These are phyloP conservation scores for Pichia cephalocereana DNA, from an alignment of 805 yeast genomes.

Conservation along the genomic window DNA sequence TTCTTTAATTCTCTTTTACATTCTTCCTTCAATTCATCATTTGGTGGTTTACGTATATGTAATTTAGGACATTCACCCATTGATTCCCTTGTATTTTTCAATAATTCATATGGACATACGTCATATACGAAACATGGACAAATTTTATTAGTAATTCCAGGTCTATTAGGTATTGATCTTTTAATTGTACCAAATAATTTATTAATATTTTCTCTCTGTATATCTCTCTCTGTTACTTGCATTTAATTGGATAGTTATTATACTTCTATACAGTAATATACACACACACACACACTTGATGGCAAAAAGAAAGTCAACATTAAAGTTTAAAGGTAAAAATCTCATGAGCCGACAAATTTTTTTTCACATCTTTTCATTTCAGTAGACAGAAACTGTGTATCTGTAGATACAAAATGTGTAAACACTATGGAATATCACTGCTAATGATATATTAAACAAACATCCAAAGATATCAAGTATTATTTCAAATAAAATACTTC, in stretches of 20 bases:
- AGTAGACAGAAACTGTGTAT: conserved; percentile 1
- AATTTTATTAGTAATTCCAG: not conserved
- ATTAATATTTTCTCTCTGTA: not conserved
- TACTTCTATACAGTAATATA: too few species aligned
- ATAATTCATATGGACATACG: not conserved
- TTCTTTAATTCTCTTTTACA: not conserved
- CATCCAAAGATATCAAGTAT: not conserved
- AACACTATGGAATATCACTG: not conserved
- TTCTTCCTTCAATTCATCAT: not conserved
- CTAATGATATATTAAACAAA: not conserved
- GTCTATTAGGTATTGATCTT: not conserved
- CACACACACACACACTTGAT: too few species aligned
- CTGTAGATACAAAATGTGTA: not conserved
- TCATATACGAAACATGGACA: not conserved
- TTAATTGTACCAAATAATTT: not conserved
- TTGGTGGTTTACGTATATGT: not conserved
- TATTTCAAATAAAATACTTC: not conserved
- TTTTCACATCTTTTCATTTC: too few species aligned
- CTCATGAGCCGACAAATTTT: too few species aligned
- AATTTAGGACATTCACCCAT: not conserved
- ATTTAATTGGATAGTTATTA: too few species aligned
- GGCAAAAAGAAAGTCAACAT: too few species aligned
- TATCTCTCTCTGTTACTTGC: not conserved
- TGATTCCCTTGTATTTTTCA: not conserved
- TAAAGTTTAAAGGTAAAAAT: too few species aligned